Conservation (phyloP, 768 basidiomycete species). For the Hirschioporus abietinus region DNA sequence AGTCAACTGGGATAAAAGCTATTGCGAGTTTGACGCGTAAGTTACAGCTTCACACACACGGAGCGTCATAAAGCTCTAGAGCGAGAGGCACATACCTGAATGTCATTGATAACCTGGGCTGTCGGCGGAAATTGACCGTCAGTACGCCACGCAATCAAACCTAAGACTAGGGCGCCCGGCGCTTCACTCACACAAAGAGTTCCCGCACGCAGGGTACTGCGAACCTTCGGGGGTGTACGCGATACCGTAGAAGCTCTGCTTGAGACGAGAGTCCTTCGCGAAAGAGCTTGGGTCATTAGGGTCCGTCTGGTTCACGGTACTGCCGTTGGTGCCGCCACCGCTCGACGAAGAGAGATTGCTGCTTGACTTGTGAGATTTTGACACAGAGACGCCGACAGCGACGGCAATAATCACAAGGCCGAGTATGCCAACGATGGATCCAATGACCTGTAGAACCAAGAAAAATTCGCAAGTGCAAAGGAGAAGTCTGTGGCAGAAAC, state of each 20-base stretch:
- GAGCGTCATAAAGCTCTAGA: neutral
- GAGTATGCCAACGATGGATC: constrained; percentile 39
- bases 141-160: neutral
- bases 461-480: neutral
- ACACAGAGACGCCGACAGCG: constrained; percentile 58
- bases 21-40: constrained; percentile 9
- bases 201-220: constrained; percentile 68
- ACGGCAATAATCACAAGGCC: constrained; percentile 54
- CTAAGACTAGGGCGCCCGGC: neutral
- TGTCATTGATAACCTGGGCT: constrained; percentile 35
- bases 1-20: constrained; percentile 85
- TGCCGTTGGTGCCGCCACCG: constrained; percentile 18
- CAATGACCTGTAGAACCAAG: constrained; percentile 41
- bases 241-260: constrained; percentile 77
- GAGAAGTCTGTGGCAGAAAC: neutral
- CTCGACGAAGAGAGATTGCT: constrained; percentile 19
- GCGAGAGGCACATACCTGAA: constrained; percentile 45
- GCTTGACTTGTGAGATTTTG: constrained; percentile 41
- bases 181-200: constrained; percentile 29
- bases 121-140: neutral
- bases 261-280: constrained; percentile 57
- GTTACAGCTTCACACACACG: constrained; percentile 7
- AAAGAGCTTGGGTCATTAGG: constrained; percentile 77
- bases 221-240: constrained; percentile 81
- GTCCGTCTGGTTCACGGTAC: constrained; percentile 32